These are phyloP conservation scores for Gleditsia sinensis DNA, from an alignment of 306 rosid species.

Conservation along the genomic window DNA sequence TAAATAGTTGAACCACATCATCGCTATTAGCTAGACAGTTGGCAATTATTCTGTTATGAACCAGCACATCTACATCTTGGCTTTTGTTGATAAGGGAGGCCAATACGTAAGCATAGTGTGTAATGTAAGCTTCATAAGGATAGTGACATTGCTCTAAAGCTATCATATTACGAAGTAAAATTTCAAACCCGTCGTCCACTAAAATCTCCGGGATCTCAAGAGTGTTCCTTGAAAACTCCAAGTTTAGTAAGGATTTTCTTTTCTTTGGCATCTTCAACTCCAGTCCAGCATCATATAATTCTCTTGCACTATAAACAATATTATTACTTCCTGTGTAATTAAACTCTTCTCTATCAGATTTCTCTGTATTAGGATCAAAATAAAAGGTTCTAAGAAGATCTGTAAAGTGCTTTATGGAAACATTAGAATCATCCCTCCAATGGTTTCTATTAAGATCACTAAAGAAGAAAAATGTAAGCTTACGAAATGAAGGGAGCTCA, in stretches of 20 bases:
- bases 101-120: background rate
- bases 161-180: background rate
- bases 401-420: background rate
- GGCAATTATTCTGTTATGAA: background rate
- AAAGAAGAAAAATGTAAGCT: background rate
- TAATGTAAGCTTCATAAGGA: background rate
- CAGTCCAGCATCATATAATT: background rate
- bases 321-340: too few species aligned
- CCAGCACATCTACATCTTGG: constrained; percentile 23
- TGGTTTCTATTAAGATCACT: rapidly evolving
- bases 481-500: background rate
- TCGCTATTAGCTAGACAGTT: constrained; percentile 5
- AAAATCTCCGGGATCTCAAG: background rate
- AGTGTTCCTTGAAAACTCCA: background rate
- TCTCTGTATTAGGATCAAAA: too few species aligned
- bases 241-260: background rate
- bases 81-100: background rate
- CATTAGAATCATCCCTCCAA: background rate
- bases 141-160: background rate
- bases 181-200: background rate
- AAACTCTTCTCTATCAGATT: too few species aligned
- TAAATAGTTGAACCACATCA: background rate
- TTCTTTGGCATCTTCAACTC: background rate
- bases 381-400: constrained; percentile 1
- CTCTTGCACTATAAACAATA: background rate